These are phyloP conservation scores for Candida tetrigidarum DNA, from an alignment of 1,139 yeast species.

Conservation along the genomic window DNA sequence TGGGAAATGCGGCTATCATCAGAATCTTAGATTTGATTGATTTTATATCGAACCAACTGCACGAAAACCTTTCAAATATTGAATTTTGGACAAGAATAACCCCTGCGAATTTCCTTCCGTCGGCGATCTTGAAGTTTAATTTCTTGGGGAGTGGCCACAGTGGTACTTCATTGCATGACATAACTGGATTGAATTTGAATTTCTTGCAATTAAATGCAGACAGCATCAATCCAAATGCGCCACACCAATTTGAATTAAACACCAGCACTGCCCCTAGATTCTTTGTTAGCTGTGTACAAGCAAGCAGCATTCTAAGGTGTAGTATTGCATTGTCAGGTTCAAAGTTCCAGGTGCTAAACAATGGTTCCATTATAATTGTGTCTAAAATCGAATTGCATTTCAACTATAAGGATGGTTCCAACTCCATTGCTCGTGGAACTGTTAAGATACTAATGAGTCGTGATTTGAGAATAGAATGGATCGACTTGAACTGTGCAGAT, in stretches of 20 bases:
- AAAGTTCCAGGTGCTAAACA: slow-evolving; percentile 66
- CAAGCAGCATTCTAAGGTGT: slow-evolving; percentile 56
- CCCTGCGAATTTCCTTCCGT: slow-evolving; percentile 38
- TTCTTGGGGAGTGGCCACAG: neutral
- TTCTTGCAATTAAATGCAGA: slow-evolving; percentile 11
- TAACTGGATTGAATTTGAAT: slow-evolving; percentile 14
- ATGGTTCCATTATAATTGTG: slow-evolving; percentile 67
- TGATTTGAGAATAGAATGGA: slow-evolving; percentile 69
- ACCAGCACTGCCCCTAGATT: slow-evolving; percentile 70
- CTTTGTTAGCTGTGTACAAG: slow-evolving; percentile 54
- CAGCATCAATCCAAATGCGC: slow-evolving; percentile 5
- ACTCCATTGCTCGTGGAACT: slow-evolving; percentile 62
- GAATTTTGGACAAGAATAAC: slow-evolving; percentile 47
- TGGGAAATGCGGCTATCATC: slow-evolving; percentile 51
- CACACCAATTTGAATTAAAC: slow-evolving; percentile 66
- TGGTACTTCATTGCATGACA: slow-evolving; percentile 10
- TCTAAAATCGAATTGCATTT: slow-evolving; percentile 59
- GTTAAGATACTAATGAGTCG: slow-evolving; percentile 64
- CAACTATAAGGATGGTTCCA: slow-evolving; percentile 70
- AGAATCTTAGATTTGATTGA: slow-evolving; percentile 44
- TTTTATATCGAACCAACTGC: slow-evolving; percentile 38
- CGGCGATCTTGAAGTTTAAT: slow-evolving; percentile 28
- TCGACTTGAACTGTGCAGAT: slow-evolving; percentile 56
- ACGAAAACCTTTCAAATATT: slow-evolving; percentile 30
- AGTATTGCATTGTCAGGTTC: slow-evolving; percentile 66